Evolutionary conservation across 768 basidiomycete genomes (phyloP).

Genomic region (Fomitopsis pulvina): DNA sequence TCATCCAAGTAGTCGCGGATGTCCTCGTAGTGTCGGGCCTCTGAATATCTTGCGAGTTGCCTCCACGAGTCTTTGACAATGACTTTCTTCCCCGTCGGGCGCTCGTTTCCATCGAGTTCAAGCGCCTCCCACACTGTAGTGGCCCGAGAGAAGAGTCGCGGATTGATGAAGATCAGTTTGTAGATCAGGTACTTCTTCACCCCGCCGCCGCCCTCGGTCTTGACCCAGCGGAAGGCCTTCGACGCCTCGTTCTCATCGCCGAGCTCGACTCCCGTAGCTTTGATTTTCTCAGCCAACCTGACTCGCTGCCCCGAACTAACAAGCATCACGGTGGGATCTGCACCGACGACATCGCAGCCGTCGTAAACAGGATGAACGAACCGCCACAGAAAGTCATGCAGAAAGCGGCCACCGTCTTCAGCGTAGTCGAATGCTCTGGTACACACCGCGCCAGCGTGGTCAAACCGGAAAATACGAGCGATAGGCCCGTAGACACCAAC

Average conservation of each 20-base stretch:
- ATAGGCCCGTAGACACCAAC: slow-evolving; percentile 11
- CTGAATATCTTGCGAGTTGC: slow-evolving; percentile 1
- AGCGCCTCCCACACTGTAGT: slow-evolving; percentile 10
- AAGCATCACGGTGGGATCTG: not conserved
- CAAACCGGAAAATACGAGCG: slow-evolving; percentile 10
- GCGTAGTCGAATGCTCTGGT: not conserved
- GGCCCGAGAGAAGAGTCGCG: slow-evolving; percentile 10
- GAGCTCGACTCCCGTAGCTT: not conserved
- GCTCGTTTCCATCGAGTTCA: not conserved
- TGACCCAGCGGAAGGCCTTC: not conserved
- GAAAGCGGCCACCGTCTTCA: not conserved
- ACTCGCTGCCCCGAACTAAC: not conserved
- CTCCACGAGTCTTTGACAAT: slow-evolving; percentile 14
- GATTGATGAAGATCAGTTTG: slow-evolving; percentile 2
- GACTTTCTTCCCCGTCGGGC: not conserved
- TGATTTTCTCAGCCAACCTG: not conserved
- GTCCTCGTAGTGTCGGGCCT: slow-evolving; percentile 2
- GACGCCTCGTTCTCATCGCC: not conserved
- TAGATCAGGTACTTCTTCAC: not conserved
- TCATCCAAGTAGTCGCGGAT: not conserved
- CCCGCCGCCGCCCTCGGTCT: not conserved
- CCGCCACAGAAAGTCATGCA: slow-evolving; percentile 11
- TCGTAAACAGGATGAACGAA: slow-evolving; percentile 6
- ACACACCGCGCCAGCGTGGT: slow-evolving; percentile 8
- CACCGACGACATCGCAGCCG: not conserved